Conservation (phyloP, 345 rosid genomes). For the Salix koriyanagi region DNA sequence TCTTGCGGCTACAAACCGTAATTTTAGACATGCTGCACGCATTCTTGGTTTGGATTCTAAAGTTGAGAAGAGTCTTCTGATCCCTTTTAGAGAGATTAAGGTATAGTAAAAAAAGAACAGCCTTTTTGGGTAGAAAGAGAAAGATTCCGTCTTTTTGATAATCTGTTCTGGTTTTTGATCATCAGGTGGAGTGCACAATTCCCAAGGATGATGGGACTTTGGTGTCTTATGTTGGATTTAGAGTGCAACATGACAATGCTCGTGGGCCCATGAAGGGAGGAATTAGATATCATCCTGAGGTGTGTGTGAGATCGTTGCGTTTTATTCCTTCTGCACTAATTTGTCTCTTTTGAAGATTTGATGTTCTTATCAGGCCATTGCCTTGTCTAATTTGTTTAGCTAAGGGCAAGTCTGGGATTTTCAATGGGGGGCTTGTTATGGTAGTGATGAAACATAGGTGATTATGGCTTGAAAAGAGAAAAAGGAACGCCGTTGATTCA, state of each 20-base stretch:
- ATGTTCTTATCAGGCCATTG: not conserved
- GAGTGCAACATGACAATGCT: conserved; percentile 96
- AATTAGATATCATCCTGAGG: conserved; percentile 99
- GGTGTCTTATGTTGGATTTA: conserved; percentile 80
- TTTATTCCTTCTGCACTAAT: not conserved
- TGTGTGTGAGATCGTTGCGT: conserved; percentile 6
- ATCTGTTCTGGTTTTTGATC: conserved; percentile 9
- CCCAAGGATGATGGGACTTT: conserved; percentile 94
- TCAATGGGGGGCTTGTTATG: not conserved
- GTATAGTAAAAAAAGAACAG: conserved; percentile 13
- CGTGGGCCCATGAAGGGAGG: conserved; percentile 99
- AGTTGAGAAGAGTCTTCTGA: conserved; percentile 76
- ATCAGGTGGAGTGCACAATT: conserved; percentile 95
- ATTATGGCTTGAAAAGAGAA: not conserved
- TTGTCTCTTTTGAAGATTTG: not conserved
- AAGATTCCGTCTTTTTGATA: not conserved
- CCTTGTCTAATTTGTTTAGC: not conserved
- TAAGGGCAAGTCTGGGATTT: not conserved
- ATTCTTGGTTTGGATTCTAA: conserved; percentile 90
- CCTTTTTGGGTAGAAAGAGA: not conserved
- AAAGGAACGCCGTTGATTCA: not conserved
- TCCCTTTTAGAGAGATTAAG: conserved; percentile 97
- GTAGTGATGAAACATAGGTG: not conserved
- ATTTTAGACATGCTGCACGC: conserved; percentile 81
- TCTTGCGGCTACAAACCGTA: conserved; percentile 87